Conservation (phyloP, 1,284 basidiomycete genomes). For the Tilletia indica region DNA sequence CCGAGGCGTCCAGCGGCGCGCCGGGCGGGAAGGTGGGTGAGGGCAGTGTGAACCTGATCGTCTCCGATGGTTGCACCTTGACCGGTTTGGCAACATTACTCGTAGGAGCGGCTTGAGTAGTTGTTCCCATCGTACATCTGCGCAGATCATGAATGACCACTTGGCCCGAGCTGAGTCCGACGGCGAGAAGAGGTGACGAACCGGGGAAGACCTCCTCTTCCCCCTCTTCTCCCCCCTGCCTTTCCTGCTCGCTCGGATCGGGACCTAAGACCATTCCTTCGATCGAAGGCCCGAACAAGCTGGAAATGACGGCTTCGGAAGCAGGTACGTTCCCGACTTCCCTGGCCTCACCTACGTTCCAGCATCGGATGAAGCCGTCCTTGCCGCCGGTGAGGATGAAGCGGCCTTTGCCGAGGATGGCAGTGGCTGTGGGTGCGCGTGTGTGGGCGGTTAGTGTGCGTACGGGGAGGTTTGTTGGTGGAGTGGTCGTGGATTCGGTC, state of each 20-base stretch:
- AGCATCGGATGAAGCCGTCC: constrained; percentile 7
- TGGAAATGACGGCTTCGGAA: neutral
- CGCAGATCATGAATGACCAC: constrained; percentile 10
- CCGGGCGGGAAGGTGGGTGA: constrained; percentile 6
- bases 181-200: neutral
- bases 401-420: constrained; percentile 10
- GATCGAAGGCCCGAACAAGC: neutral
- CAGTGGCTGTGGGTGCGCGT: constrained; percentile 7
- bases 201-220: constrained; percentile 3
- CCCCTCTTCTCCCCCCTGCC: no score
- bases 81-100: neutral
- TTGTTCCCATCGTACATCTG: neutral
- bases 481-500: neutral
- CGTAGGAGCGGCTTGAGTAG: no score
- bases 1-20: constrained; percentile 5
- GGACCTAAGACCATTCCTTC: neutral
- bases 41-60: neutral
- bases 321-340: constrained; percentile 10
- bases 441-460: neutral
- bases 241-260: neutral
- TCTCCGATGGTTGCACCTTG: neutral
- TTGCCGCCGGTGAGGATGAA: neutral
- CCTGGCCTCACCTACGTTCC: constrained; percentile 11
- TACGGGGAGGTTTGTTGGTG: neutral
- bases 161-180: constrained; percentile 6